These are phyloP conservation scores for Picochlorum sp. DNA, from an alignment of 139 green algal genomes.

Conservation along the genomic window DNA sequence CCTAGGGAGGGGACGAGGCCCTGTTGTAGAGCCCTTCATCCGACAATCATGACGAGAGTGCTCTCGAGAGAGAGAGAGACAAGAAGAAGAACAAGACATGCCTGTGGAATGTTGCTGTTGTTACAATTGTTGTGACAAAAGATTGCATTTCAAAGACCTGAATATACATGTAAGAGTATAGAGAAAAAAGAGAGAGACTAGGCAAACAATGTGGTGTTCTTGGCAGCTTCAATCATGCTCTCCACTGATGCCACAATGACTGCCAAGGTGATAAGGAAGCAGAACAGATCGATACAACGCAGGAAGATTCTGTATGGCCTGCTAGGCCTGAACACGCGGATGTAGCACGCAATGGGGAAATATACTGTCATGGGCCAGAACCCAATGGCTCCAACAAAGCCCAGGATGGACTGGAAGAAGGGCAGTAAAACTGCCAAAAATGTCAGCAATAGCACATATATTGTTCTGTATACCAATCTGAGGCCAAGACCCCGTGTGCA, in stretches of 20 bases:
- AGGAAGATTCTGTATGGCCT: neutral
- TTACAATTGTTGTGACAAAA: too few species aligned
- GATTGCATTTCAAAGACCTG: too few species aligned
- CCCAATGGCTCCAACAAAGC: slow-evolving; percentile 25
- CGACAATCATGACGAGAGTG: too few species aligned
- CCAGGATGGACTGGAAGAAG: slow-evolving; percentile 25
- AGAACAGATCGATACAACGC: slow-evolving; percentile 4
- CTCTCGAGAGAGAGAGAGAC: too few species aligned
- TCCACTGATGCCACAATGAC: slow-evolving; percentile 12
- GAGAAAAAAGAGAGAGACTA: neutral
- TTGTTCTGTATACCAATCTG: slow-evolving; percentile 10
- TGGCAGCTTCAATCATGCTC: slow-evolving; percentile 8
- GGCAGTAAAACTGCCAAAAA: slow-evolving; percentile 22
- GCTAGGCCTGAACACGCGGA: neutral
- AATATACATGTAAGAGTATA: too few species aligned
- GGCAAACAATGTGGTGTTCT: neutral
- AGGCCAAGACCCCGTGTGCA: neutral
- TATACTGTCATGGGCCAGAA: slow-evolving; percentile 30
- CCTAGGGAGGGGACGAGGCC: too few species aligned
- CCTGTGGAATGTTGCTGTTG: too few species aligned
- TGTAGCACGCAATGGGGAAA: slow-evolving; percentile 13
- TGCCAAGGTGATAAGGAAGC: slow-evolving; percentile 11
- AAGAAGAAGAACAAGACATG: too few species aligned
- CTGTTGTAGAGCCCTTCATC: too few species aligned
- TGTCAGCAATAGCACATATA: slow-evolving; percentile 17